A percentile compares a stretch with the other conserved stretches of the same genome.
These are phyloP conservation scores for Russula emetica DNA, from an alignment of 768 basidiomycete species.

Conservation along the genomic window DNA sequence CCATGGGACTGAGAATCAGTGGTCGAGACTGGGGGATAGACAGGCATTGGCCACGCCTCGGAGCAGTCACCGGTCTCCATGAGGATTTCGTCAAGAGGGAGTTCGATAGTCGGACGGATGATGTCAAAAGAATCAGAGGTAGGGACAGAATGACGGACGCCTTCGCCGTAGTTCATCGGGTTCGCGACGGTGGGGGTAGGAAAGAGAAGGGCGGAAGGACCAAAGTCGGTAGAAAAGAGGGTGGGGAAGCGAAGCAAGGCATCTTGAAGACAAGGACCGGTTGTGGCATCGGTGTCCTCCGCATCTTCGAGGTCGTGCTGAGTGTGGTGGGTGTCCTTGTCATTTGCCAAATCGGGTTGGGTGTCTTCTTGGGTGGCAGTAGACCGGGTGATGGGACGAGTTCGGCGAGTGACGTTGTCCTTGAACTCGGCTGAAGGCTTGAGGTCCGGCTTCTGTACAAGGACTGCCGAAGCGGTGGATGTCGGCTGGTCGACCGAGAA, in stretches of 20 bases:
- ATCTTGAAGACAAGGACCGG: conserved; percentile 28
- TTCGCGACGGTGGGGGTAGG: conserved; percentile 63
- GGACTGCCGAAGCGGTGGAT: conserved; percentile 42
- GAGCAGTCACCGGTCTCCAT: conserved; percentile 40
- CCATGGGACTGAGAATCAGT: conserved; percentile 19
- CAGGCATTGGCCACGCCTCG: conserved; percentile 32
- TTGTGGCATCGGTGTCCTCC: conserved; percentile 25
- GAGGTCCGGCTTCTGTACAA: conserved; percentile 60
- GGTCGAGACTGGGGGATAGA: conserved; percentile 18
- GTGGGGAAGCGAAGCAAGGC: conserved; percentile 64
- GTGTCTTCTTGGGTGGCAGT: conserved; percentile 36
- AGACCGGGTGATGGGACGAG: conserved; percentile 40
- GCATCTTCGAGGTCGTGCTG: conserved; percentile 35
- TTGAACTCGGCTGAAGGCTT: conserved; percentile 64
- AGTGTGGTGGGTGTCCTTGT: conserved; percentile 40
- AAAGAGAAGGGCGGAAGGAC: conserved; percentile 69
- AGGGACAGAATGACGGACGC: conserved; percentile 44
- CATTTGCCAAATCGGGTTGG: conserved; percentile 14
- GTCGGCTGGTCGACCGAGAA: conserved; percentile 75
- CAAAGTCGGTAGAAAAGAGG: conserved; percentile 70
- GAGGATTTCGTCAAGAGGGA: conserved; percentile 80
- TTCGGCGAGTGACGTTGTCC: conserved; percentile 42
- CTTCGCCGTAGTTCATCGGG: conserved; percentile 75
- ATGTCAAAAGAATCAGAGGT: conserved; percentile 56
- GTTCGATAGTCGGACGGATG: conserved; percentile 74